phyloP scores from a whole-genome alignment of 305 asterid genomes.

The Stenogyne calaminthoides region DNA sequence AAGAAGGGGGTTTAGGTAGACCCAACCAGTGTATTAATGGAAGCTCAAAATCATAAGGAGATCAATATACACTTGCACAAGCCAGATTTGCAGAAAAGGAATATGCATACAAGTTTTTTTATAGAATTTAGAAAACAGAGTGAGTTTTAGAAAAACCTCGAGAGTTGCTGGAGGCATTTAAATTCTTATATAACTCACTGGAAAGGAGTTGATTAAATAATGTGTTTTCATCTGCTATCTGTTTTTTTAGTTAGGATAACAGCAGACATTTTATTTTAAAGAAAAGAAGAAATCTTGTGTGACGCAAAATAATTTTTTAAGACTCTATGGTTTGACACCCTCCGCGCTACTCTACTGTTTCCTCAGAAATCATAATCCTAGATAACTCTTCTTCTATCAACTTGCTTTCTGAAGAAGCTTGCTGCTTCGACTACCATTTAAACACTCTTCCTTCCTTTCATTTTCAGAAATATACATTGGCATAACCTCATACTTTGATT shows the following conservation, averaged over 20 bases:
- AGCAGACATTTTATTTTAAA: background rate
- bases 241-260: background rate
- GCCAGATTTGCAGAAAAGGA: background rate
- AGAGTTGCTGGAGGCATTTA: background rate
- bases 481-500: slow-evolving; percentile 7
- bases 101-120: background rate
- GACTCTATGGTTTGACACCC: background rate
- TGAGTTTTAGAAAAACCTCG: background rate
- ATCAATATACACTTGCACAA: background rate
- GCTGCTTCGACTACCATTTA: background rate
- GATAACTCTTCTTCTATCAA: background rate
- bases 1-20: background rate
- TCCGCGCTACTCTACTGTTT: background rate
- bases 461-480: slow-evolving; percentile 8
- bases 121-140: background rate
- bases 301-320: background rate
- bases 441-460: slow-evolving; percentile 7
- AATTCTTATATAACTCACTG: slow-evolving; percentile 5
- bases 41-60: background rate
- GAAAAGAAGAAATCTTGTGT: background rate
- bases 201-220: background rate
- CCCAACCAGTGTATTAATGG: background rate
- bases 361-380: background rate
- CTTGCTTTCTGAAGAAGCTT: background rate
- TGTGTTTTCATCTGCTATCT: background rate